Evolutionary conservation across 169 alveolate species (phyloP).

Genomic region (Cryptosporidium baileyi): DNA sequence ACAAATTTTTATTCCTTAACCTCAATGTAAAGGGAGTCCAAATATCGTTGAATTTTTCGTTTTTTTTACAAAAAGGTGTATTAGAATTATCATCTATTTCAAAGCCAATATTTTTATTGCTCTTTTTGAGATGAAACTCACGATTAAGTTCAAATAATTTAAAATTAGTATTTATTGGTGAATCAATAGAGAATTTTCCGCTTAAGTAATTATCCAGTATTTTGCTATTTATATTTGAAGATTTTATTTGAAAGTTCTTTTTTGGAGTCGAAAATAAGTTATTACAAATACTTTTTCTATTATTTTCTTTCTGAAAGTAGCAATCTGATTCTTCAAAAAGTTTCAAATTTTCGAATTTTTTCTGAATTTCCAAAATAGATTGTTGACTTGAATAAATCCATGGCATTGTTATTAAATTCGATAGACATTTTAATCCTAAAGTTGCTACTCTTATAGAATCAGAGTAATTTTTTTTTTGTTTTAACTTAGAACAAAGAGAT

Average conservation of each 20-base stretch:
- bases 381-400: not conserved
- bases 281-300: not conserved
- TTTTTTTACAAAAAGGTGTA: not conserved
- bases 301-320: too few relatives aligned
- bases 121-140: not conserved
- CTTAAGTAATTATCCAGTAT: too few relatives aligned
- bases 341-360: not conserved
- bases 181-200: too few relatives aligned
- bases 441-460: constrained; percentile 12
- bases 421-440: not conserved
- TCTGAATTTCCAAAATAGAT: not conserved
- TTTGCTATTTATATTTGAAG: not conserved
- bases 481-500: constrained; percentile 17
- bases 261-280: not conserved
- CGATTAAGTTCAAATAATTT: not conserved
- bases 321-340: not conserved
- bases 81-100: not conserved
- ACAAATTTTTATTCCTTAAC: constrained; percentile 2
- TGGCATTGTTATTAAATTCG: constrained; percentile 19
- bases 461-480: not conserved
- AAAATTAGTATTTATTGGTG: not conserved
- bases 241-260: not conserved
- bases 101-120: not conserved
- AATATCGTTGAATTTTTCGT: not conserved
- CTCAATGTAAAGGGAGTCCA: constrained; percentile 39